Percentiles rank a stretch among this genome's conserved stretches.
Conservation (phyloP, 257 asterid genomes). For the Solanum commersonii region DNA sequence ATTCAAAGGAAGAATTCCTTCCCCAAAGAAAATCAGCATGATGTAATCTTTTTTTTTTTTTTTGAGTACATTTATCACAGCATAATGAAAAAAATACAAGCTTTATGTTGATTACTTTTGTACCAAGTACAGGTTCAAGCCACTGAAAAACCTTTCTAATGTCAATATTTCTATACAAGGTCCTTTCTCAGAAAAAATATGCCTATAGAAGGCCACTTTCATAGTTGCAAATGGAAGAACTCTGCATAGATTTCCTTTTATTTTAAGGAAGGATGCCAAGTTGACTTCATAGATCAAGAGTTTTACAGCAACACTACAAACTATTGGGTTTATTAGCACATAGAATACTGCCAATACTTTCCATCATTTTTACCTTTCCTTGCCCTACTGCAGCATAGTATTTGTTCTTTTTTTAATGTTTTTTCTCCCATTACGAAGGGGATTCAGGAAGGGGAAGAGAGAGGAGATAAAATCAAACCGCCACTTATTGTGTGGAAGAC, state of each 20-base stretch:
- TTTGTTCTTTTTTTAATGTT: neutral
- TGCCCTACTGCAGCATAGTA: neutral
- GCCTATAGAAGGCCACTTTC: neutral
- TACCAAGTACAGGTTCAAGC: neutral
- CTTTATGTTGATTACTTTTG: neutral
- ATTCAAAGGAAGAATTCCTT: neutral
- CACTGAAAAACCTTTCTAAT: neutral
- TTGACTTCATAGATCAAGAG: neutral
- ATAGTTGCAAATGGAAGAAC: neutral
- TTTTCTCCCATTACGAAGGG: neutral
- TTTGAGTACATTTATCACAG: neutral
- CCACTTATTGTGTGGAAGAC: neutral
- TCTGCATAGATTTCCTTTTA: neutral
- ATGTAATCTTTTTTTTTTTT: neutral
- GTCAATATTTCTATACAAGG: neutral
- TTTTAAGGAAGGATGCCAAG: neutral
- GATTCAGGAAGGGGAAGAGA: neutral
- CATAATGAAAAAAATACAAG: neutral
- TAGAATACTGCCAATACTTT: neutral
- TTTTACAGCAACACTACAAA: neutral
- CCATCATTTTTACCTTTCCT: neutral
- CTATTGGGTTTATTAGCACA: neutral
- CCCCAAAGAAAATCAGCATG: neutral
- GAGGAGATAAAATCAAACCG: neutral
- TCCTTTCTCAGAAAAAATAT: neutral